Evolutionary conservation across 176 grass and related monocot genomes (phyloP).

Genomic region (Otatea glauca): DNA sequence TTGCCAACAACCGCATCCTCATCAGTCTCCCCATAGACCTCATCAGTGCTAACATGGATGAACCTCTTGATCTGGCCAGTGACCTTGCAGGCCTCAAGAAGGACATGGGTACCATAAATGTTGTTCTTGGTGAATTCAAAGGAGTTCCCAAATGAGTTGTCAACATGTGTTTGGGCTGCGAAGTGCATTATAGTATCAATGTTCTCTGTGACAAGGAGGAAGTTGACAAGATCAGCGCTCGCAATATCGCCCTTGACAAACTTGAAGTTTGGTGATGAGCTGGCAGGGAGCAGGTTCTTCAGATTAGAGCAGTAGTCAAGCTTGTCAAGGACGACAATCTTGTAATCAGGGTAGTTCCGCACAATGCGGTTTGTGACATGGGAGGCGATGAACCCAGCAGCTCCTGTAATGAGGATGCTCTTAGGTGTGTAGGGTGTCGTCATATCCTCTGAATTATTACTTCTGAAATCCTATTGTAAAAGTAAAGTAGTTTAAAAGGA

Average conservation of each 20-base stretch:
- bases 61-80: constrained; percentile 83
- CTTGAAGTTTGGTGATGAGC: constrained; percentile 74
- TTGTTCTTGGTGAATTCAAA: constrained; percentile 93
- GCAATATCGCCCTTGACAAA: constrained; percentile 91
- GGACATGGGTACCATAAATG: constrained; percentile 88
- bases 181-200: constrained; percentile 96
- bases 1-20: constrained; percentile 82
- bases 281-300: constrained; percentile 73
- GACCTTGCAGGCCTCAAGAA: constrained; percentile 88
- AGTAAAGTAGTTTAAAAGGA: not conserved
- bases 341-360: constrained; percentile 75
- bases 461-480: constrained; percentile 35
- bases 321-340: constrained; percentile 87
- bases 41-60: constrained; percentile 91
- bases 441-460: constrained; percentile 45
- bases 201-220: constrained; percentile 83
- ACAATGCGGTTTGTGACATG: constrained; percentile 75
- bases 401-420: constrained; percentile 83
- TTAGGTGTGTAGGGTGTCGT: constrained; percentile 58
- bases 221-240: constrained; percentile 87
- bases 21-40: constrained; percentile 89
- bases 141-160: constrained; percentile 91
- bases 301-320: constrained; percentile 94
- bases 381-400: constrained; percentile 83
- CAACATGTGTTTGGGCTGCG: constrained; percentile 84